These are phyloP conservation scores for Chalaropsis thielavioides DNA, from an alignment of 2,329 filamentous ascomycete species.

Conservation along the genomic window DNA sequence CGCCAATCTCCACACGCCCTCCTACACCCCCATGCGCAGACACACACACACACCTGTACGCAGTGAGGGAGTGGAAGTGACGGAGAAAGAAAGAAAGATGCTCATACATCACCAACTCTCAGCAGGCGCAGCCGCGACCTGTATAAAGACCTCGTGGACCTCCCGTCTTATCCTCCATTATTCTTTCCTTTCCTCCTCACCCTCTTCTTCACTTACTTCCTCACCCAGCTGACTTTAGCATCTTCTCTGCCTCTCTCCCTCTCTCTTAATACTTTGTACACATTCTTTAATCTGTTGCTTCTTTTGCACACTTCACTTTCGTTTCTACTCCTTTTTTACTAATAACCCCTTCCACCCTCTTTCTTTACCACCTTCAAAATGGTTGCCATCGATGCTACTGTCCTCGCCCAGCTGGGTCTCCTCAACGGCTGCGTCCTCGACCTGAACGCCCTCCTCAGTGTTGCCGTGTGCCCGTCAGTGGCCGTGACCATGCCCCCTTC, in stretches of 20 bases:
- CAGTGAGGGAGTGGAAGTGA: background rate
- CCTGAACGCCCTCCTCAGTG: slow-evolving; percentile 3
- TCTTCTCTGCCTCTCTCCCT: background rate
- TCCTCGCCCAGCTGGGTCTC: slow-evolving; percentile 12
- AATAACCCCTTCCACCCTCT: background rate
- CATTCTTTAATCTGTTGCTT: background rate
- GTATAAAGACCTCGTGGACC: slow-evolving; percentile 13
- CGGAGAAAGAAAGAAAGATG: background rate
- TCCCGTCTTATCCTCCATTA: background rate
- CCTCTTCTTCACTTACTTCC: slow-evolving; percentile 14
- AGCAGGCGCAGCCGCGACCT: too few species aligned
- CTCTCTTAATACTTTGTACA: background rate
- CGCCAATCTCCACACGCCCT: background rate
- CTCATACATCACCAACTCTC: background rate
- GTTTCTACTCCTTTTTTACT: background rate
- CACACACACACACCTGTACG: background rate
- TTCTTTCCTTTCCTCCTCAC: slow-evolving; percentile 15
- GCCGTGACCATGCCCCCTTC: background rate
- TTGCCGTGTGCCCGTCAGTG: slow-evolving; percentile 7
- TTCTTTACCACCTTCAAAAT: slow-evolving; percentile 13
- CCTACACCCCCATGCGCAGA: background rate
- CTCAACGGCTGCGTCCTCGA: slow-evolving; percentile 15
- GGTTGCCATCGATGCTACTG: slow-evolving; percentile 13
- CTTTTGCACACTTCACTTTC: background rate
- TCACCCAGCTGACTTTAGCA: slow-evolving; percentile 11